Percentiles rank a stretch among this genome's conserved stretches.
Conservation (phyloP, 805 yeast species). For the Starmera dryadoides region DNA sequence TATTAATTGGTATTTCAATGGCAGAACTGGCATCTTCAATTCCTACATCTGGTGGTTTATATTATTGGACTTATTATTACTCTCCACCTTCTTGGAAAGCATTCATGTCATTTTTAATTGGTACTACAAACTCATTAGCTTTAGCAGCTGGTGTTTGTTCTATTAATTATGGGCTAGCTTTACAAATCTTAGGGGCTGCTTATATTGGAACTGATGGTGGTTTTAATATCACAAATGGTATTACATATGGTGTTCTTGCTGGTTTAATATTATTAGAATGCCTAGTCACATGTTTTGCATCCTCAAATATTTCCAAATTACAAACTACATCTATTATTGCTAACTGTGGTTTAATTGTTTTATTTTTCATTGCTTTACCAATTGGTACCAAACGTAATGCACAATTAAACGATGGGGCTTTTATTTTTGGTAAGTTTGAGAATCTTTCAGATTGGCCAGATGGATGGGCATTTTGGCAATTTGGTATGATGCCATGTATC, state of each 20-base stretch:
- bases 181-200: conserved; percentile 47
- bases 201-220: conserved; percentile 32
- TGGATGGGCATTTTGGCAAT: conserved; percentile 49
- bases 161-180: conserved; percentile 58
- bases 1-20: conserved; percentile 49
- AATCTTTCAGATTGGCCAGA: conserved; percentile 47
- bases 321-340: conserved; percentile 48
- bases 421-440: conserved; percentile 45
- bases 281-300: conserved; percentile 42
- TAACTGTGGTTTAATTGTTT: conserved; percentile 40
- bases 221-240: conserved; percentile 43
- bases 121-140: conserved; percentile 60
- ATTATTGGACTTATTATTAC: conserved; percentile 54
- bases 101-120: conserved; percentile 53
- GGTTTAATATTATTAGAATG: conserved; percentile 46
- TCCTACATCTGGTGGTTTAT: conserved; percentile 69
- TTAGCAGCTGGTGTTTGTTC: conserved; percentile 56
- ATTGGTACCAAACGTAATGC: conserved; percentile 34
- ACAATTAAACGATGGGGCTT: conserved; percentile 42
- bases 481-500: conserved; percentile 54
- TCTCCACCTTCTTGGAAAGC: conserved; percentile 44
- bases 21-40: conserved; percentile 54
- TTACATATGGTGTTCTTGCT: conserved; percentile 52
- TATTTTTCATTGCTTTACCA: conserved; percentile 54
- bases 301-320: conserved; percentile 43